Conservation (phyloP, 306 rosid genomes). For the Corylus heterophylla region DNA sequence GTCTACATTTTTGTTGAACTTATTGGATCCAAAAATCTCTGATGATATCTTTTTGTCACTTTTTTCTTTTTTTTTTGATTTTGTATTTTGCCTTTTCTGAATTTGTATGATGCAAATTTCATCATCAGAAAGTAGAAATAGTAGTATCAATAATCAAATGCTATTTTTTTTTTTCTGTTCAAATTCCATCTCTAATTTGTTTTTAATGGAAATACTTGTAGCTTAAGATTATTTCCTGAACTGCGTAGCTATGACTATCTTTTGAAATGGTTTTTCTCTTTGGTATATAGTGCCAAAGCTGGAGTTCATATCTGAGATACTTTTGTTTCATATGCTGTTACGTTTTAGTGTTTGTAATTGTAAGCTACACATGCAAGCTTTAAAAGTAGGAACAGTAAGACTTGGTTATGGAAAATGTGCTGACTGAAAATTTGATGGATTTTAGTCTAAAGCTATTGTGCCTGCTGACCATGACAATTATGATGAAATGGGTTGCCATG, state of each 20-base stretch:
- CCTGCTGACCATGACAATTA: not conserved
- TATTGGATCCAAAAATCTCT: not conserved
- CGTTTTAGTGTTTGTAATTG: not conserved
- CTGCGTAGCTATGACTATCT: not conserved
- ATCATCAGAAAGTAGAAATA: not conserved
- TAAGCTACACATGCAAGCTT: not conserved
- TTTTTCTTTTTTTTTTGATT: not conserved
- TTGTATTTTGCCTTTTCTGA: not conserved
- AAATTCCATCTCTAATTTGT: not conserved
- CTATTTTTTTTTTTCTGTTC: not conserved
- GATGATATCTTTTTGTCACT: conserved; percentile 2
- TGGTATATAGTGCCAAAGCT: not conserved
- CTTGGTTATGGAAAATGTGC: not conserved
- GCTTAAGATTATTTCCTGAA: not conserved
- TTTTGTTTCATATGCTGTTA: not conserved
- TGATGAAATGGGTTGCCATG: not conserved
- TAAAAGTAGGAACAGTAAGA: not conserved
- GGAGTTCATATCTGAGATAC: not conserved
- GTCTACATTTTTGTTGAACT: conserved; percentile 19
- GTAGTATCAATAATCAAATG: not conserved
- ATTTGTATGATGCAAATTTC: not conserved
- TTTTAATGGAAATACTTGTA: not conserved
- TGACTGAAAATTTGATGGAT: not conserved
- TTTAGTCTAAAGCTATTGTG: not conserved
- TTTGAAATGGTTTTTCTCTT: not conserved